These are phyloP conservation scores for Amorphotheca resinae DNA, from an alignment of 495 filamentous ascomycete species.

Conservation along the genomic window DNA sequence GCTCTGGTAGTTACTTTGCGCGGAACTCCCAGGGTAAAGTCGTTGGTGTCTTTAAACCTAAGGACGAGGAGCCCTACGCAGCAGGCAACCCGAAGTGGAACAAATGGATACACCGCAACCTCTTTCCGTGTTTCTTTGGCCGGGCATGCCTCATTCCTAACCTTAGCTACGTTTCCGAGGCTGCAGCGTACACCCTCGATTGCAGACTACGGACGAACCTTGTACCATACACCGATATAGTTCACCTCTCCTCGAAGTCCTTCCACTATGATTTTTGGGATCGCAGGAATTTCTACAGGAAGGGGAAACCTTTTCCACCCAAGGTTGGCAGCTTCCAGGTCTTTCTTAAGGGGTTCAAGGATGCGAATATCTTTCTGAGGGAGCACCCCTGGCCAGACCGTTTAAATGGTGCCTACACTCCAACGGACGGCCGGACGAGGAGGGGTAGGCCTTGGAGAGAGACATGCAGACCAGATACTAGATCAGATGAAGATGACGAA, in stretches of 20 bases:
- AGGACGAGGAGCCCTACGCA: constrained; percentile 96
- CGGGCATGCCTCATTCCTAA: constrained; percentile 95
- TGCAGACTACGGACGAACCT: constrained; percentile 78
- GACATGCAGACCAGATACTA: constrained; percentile 60
- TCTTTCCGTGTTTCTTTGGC: constrained; percentile 97
- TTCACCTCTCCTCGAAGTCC: constrained; percentile 86
- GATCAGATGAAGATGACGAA: constrained; percentile 59
- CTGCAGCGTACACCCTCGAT: constrained; percentile 91
- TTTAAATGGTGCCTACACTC: constrained; percentile 59
- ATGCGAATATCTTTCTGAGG: constrained; percentile 87
- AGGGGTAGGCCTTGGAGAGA: constrained; percentile 74
- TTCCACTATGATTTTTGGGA: constrained; percentile 99
- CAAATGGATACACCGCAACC: constrained; percentile 86
- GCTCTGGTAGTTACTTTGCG: constrained; percentile 96
- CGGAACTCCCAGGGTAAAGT: constrained; percentile 83
- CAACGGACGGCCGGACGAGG: constrained; percentile 55
- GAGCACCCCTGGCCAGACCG: constrained; percentile 99
- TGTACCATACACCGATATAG: constrained; percentile 92
- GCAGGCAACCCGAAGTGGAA: constrained; percentile 90
- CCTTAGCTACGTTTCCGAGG: constrained; percentile 97
- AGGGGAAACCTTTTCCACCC: constrained; percentile 73
- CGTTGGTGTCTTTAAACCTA: constrained; percentile 96
- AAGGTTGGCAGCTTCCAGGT: constrained; percentile 96
- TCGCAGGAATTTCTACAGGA: constrained; percentile 73
- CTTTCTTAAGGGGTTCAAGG: constrained; percentile 91